Evolutionary conservation across 176 grass and related monocot species (phyloP).

Genomic region (Zoysia japonica): DNA sequence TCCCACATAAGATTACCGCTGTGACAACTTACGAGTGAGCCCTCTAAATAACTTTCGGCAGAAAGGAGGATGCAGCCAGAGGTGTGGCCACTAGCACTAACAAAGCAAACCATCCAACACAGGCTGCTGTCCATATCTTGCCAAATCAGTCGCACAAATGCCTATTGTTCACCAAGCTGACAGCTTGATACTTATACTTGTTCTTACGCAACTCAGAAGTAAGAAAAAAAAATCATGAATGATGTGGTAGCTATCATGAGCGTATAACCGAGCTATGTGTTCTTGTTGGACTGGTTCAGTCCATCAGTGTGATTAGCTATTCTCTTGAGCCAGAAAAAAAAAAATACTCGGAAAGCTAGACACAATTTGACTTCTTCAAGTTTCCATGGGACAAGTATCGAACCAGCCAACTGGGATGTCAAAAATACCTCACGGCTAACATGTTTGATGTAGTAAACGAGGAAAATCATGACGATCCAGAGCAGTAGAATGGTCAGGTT

Average conservation of each 20-base stretch:
- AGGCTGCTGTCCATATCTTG: no score
- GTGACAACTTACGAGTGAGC: background rate
- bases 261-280: background rate
- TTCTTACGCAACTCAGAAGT: background rate
- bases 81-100: background rate
- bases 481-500: slow-evolving; percentile 86
- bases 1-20: background rate
- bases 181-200: background rate
- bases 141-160: no score
- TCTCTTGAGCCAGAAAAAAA: background rate
- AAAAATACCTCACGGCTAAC: slow-evolving; percentile 76
- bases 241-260: background rate
- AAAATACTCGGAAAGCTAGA: background rate
- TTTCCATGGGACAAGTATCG: background rate
- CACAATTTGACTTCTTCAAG: background rate
- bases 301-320: background rate
- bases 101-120: no score
- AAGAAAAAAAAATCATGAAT: background rate
- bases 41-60: background rate
- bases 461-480: slow-evolving; percentile 83
- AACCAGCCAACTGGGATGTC: background rate
- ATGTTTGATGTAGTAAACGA: slow-evolving; percentile 96
- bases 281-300: background rate
- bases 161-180: background rate
- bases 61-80: background rate